Conservation (phyloP, 2,329 filamentous ascomycete species). For the Aspergillus japonicus region DNA sequence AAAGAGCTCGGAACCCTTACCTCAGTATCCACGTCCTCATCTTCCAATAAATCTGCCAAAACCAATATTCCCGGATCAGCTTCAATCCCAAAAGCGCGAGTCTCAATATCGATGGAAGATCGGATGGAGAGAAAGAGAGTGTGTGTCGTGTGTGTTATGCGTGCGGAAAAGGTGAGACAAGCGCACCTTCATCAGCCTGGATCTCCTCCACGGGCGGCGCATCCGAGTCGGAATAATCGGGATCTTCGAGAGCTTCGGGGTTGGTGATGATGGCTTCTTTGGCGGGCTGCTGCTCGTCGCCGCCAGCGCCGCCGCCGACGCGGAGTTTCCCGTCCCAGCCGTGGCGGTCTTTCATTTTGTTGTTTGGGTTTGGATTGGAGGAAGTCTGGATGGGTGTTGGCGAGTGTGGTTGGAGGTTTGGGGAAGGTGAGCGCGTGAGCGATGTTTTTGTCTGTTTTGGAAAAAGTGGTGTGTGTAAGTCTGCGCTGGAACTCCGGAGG, state of each 20-base stretch:
- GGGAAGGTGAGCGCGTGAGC: neutral
- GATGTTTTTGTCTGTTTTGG: neutral
- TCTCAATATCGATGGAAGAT: no score
- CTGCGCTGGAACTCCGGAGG: neutral
- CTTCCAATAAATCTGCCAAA: slow-evolving; percentile 57
- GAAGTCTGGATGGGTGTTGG: neutral
- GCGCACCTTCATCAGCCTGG: slow-evolving; percentile 69
- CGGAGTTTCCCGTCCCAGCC: slow-evolving; percentile 50
- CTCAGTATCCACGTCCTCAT: slow-evolving; percentile 55
- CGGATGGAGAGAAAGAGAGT: no score
- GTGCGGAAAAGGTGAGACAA: neutral
- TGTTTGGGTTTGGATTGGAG: slow-evolving; percentile 6
- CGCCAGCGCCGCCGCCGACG: slow-evolving; percentile 43
- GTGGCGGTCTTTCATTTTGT: slow-evolving; percentile 43
- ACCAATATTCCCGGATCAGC: neutral
- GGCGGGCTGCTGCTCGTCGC: slow-evolving; percentile 43
- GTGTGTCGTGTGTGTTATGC: no score
- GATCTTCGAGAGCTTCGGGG: slow-evolving; percentile 78
- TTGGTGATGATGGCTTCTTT: slow-evolving; percentile 65
- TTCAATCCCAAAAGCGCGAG: no score
- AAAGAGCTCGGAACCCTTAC: slow-evolving; percentile 29
- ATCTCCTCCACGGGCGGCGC: slow-evolving; percentile 71
- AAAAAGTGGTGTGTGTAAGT: neutral
- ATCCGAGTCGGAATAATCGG: slow-evolving; percentile 76
- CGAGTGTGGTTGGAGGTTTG: neutral